Base-by-base conservation (phyloP, 257 asterid species). In the Solanum neorickii region DNA sequence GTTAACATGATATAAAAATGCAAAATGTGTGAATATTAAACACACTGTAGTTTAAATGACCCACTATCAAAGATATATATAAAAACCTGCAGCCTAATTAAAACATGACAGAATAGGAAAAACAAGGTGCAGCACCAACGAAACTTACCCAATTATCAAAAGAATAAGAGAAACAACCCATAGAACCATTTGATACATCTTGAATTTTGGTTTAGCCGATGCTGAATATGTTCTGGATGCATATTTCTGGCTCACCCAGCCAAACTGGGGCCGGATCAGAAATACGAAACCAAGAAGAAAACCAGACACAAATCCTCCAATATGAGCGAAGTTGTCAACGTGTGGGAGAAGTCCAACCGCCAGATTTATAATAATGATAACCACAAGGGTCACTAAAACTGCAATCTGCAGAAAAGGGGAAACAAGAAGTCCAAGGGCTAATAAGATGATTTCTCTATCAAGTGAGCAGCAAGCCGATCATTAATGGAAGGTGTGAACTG, bases 261-360 rank as follows among this genome's bases (percentile, higher is more conserved):
- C 98, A 87, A 88, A 94, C 76, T 97, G 99, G 14, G 99, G 99
- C 46, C 99, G 98, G 9, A 95, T 93, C 89, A 97, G 83, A 87
- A 97, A 90, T 89, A 95, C 94, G 25, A 97, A 95, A 77, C 99
- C 99, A 6, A 97, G 94, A 83, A 97, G 94, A 83, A 97, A 93
- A 20, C 99, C 99, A 49, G 98, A 92, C 59, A 95, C 68, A 89
- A 96, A 96, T 33, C 99, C 99, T 87, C 99, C 99, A 62, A 96
- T 88, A 80, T 95, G 98, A 88, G 99, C 98, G 78, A 95, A 95
- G 92, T 96, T 95, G 90, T 96, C 99, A 74, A 96, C 98, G 41
- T 96, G 99, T 8, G 99, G 99, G 86, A 96, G 99, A 87, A 95
- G 89, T 69, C 98, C 99, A 13, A 96, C 96, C 0, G 96, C 97